phyloP scores from a whole-genome alignment of 208 protist genomes.

The Trypanosoma lewisi region DNA sequence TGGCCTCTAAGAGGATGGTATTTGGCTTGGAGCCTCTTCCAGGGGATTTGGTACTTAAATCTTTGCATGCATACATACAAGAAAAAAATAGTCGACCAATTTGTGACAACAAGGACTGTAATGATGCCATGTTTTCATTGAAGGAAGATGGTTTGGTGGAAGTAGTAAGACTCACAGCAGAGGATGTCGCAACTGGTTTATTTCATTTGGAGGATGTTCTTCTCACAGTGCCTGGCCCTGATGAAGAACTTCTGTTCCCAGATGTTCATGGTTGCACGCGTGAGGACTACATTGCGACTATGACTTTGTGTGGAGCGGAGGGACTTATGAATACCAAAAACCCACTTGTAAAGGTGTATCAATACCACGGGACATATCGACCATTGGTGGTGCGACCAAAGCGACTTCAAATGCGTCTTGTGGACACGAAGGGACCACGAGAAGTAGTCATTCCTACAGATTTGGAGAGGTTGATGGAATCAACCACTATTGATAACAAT shows the following conservation, averaged over 20 bases:
- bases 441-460: conserved; percentile 67
- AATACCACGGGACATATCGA: conserved; percentile 89
- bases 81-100: not conserved
- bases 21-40: conserved; percentile 37
- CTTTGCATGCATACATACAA: conserved; percentile 30
- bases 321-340: conserved; percentile 30
- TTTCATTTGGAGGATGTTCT: conserved; percentile 88
- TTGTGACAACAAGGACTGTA: not conserved
- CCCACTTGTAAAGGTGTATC: conserved; percentile 73
- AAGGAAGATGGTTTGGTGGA: conserved; percentile 36
- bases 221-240: conserved; percentile 87
- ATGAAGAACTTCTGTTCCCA: conserved; percentile 76
- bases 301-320: conserved; percentile 32
- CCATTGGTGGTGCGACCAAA: conserved; percentile 50
- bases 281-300: conserved; percentile 46
- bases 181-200: conserved; percentile 47
- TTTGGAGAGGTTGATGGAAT: conserved; percentile 33
- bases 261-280: conserved; percentile 33
- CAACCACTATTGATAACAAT: not conserved
- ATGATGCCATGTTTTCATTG: not conserved
- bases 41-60: conserved; percentile 85
- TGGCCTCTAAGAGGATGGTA: conserved; percentile 85
- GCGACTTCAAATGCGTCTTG: conserved; percentile 33
- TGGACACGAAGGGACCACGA: conserved; percentile 31
- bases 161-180: conserved; percentile 47